These are phyloP conservation scores for Penicillium robsamsonii DNA, from an alignment of 495 filamentous ascomycete species.

Conservation along the genomic window DNA sequence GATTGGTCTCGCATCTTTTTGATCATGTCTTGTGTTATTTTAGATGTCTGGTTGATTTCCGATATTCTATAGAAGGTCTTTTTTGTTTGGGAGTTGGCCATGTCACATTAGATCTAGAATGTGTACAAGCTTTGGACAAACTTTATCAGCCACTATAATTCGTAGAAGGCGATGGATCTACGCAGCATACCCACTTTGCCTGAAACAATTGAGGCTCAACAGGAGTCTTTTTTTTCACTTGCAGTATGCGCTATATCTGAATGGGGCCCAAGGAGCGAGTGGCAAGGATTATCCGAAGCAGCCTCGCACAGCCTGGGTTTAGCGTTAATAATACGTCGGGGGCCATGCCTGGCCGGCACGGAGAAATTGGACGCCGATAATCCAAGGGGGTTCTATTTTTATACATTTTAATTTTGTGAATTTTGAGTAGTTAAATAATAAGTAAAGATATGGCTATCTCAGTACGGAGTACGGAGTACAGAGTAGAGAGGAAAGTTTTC, in stretches of 20 bases:
- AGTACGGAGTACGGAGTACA: not conserved
- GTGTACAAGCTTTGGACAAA: not conserved
- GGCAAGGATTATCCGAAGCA: not conserved
- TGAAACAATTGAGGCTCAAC: constrained; percentile 10
- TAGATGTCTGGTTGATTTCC: constrained; percentile 1
- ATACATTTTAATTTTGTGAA: not conserved
- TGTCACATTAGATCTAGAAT: not conserved
- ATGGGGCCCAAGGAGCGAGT: not conserved
- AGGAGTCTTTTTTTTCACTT: not conserved
- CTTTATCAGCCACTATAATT: not conserved
- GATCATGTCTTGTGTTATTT: not conserved
- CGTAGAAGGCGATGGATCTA: not conserved
- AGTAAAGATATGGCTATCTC: not conserved
- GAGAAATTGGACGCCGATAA: not conserved
- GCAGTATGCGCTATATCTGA: not conserved
- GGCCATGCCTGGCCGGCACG: not conserved
- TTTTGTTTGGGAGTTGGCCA: not conserved
- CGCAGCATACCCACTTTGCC: not conserved
- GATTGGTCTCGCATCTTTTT: constrained; percentile 4
- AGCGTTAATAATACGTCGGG: constrained; percentile 5
- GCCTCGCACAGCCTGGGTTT: not conserved
- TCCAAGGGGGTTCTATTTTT: constrained; percentile 12
- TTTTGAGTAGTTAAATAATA: not conserved
- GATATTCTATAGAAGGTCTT: constrained; percentile 4
- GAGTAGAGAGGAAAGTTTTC: not conserved